These are phyloP conservation scores for Aeschynomene evenia DNA, from an alignment of 306 rosid genomes.

Conservation along the genomic window DNA sequence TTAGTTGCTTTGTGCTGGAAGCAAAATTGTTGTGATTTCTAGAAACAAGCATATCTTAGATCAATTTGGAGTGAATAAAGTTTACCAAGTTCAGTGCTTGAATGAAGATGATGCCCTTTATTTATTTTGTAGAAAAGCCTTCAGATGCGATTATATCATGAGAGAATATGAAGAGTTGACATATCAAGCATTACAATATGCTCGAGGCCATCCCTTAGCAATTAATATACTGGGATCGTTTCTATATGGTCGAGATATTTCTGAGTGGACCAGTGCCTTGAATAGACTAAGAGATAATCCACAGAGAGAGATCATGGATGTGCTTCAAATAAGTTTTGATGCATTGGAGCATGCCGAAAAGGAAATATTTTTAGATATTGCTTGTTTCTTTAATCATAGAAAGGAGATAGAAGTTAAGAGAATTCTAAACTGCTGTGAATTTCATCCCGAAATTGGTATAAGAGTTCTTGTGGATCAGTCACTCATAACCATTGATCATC, in stretches of 20 bases:
- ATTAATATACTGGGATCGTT: slow-evolving; percentile 13
- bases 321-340: too few species aligned
- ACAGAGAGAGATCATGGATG: too few species aligned
- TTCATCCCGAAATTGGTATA: too few species aligned
- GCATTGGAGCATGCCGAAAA: too few species aligned
- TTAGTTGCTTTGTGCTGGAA: not conserved
- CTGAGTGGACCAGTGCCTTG: slow-evolving; percentile 1
- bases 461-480: too few species aligned
- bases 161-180: not conserved
- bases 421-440: too few species aligned
- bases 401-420: too few species aligned
- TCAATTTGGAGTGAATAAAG: not conserved
- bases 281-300: too few species aligned
- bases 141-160: not conserved
- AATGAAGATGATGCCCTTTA: not conserved
- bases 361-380: too few species aligned
- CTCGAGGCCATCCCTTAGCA: slow-evolving; percentile 17
- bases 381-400: too few species aligned
- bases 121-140: slow-evolving; percentile 1
- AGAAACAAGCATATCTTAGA: not conserved
- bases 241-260: not conserved
- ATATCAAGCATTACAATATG: not conserved
- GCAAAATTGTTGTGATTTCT: slow-evolving; percentile 17
- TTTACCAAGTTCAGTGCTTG: not conserved
- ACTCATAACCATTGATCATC: too few species aligned